phyloP scores from a whole-genome alignment of 106 monocot species.

The Dioscorea zingiberensis region DNA sequence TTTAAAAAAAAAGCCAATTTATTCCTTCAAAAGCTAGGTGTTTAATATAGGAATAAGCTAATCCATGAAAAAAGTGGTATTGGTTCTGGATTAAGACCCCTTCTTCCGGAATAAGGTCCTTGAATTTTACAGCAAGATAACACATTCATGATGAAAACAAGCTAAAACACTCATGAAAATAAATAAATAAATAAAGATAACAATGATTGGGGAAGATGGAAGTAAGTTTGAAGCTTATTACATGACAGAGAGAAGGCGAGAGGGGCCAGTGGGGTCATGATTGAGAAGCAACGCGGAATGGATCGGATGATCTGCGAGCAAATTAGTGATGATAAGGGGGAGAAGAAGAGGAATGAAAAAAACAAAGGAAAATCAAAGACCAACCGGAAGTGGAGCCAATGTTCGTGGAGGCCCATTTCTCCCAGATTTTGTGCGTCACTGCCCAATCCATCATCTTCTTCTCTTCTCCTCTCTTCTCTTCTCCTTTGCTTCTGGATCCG shows the following conservation, averaged over 20 bases:
- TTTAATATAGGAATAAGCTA: neutral
- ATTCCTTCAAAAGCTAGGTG: no score
- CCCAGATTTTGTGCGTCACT: constrained; percentile 49
- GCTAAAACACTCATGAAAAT: neutral
- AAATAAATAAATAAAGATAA: neutral
- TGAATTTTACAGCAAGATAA: no score
- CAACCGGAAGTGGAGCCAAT: constrained; percentile 32
- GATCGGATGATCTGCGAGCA: constrained; percentile 44
- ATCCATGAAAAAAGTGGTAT: neutral
- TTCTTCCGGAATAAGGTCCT: no score
- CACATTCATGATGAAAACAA: neutral
- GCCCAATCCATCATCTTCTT: constrained; percentile 46
- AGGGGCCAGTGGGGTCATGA: constrained; percentile 59
- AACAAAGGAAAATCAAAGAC: neutral
- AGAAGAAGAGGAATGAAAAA: neutral
- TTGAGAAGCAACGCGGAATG: constrained; percentile 66
- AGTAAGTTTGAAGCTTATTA: constrained; percentile 15
- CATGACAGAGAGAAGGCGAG: constrained; percentile 68
- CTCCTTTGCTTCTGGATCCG: neutral
- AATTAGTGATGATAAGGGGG: neutral
- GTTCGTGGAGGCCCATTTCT: constrained; percentile 59
- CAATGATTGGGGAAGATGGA: neutral
- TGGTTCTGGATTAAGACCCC: neutral
- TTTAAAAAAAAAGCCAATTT: no score
- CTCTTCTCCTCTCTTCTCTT: neutral